Percentiles rank a stretch among this genome's conserved stretches.
phyloP scores from a whole-genome alignment of 129 eudicot genomes.

The Saposhnikovia divaricata region DNA sequence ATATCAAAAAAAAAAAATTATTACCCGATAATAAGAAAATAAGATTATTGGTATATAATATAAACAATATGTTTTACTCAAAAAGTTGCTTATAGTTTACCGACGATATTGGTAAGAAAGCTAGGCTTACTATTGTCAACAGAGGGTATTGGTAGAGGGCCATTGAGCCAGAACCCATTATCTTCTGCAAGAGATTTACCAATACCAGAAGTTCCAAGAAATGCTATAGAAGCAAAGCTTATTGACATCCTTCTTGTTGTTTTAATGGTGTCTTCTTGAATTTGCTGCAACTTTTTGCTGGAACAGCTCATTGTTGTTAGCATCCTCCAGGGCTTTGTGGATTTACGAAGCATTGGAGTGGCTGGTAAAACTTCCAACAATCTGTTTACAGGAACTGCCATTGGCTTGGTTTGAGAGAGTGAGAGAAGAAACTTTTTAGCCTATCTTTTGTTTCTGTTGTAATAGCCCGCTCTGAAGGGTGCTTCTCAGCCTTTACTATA shows the following conservation, averaged over 20 bases:
- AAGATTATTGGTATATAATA: neutral
- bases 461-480: slow-evolving; percentile 8
- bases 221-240: slow-evolving; percentile 60
- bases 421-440: slow-evolving; percentile 14
- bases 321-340: slow-evolving; percentile 13
- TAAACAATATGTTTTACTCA: neutral
- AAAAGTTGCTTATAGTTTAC: neutral
- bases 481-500: slow-evolving; percentile 15
- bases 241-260: slow-evolving; percentile 58
- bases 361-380: slow-evolving; percentile 36
- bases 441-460: slow-evolving; percentile 11
- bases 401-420: slow-evolving; percentile 32
- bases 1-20: neutral
- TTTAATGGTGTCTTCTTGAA: slow-evolving; percentile 22
- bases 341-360: slow-evolving; percentile 32
- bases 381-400: slow-evolving; percentile 37
- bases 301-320: slow-evolving; percentile 11
- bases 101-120: neutral
- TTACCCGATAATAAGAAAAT: neutral
- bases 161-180: slow-evolving; percentile 57
- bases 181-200: slow-evolving; percentile 56
- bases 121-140: slow-evolving; percentile 43
- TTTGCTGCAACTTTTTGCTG: slow-evolving; percentile 28
- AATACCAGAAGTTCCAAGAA: slow-evolving; percentile 32
- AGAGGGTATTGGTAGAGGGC: slow-evolving; percentile 52